Percentiles rank a stretch among this genome's conserved stretches.
Conservation (phyloP, 345 rosid species). For the Chamaenerion angustifolium region DNA sequence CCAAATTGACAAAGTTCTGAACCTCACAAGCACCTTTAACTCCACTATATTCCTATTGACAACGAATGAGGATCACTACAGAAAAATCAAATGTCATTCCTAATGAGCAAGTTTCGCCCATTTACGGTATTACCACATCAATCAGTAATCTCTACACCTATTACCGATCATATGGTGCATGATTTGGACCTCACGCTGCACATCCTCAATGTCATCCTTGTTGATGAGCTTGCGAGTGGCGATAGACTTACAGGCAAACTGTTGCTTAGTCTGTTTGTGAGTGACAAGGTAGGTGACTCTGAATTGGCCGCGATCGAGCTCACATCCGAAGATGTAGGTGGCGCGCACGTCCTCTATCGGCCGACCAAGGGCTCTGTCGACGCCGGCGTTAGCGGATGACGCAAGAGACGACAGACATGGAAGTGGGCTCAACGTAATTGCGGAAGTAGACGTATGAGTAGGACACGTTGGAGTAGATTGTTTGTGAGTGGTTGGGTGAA, state of each 20-base stretch:
- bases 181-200: slow-evolving; percentile 96
- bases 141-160: slow-evolving; percentile 20
- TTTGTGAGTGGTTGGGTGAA: slow-evolving; percentile 11
- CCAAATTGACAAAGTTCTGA: slow-evolving; percentile 56
- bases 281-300: slow-evolving; percentile 77
- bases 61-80: not conserved
- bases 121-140: not conserved
- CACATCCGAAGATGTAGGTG: slow-evolving; percentile 58
- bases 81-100: not conserved
- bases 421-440: not conserved
- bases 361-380: slow-evolving; percentile 77
- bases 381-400: slow-evolving; percentile 15
- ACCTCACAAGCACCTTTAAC: slow-evolving; percentile 89
- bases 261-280: slow-evolving; percentile 54
- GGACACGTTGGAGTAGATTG: slow-evolving; percentile 24
- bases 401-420: slow-evolving; percentile 17
- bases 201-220: slow-evolving; percentile 75
- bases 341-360: slow-evolving; percentile 66
- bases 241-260: slow-evolving; percentile 86
- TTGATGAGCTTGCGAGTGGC: slow-evolving; percentile 67
- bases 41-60: slow-evolving; percentile 69
- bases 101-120: not conserved
- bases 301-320: slow-evolving; percentile 93
- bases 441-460: not conserved
- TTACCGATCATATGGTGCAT: slow-evolving; percentile 96